Conservation (phyloP, 192 early-diverging fungal species). For the Gryganskiella cystojenkinii region DNA sequence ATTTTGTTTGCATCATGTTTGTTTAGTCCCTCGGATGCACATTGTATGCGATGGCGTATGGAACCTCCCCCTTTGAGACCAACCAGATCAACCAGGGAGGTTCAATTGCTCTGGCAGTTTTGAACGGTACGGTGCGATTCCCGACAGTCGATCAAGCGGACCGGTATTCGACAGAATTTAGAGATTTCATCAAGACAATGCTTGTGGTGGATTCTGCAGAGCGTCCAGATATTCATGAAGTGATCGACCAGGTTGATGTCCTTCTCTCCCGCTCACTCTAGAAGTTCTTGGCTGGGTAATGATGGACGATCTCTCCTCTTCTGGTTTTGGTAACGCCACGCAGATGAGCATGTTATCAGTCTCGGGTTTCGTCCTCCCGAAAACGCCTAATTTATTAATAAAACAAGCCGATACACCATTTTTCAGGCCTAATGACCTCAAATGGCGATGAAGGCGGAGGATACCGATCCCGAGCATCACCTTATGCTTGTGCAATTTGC, state of each 20-base stretch:
- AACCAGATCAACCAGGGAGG: constrained; percentile 74
- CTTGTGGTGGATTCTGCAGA: constrained; percentile 65
- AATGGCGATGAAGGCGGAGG: too few relatives aligned
- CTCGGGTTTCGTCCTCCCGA: too few relatives aligned
- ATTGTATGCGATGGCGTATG: constrained; percentile 77
- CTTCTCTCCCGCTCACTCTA: constrained; percentile 30
- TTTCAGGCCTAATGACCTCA: too few relatives aligned
- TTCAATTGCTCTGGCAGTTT: constrained; percentile 76
- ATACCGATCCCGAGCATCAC: too few relatives aligned
- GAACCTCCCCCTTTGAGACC: constrained; percentile 76
- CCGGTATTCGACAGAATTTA: constrained; percentile 66
- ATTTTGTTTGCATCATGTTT: neutral
- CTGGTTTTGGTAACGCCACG: too few relatives aligned
- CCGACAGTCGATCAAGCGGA: constrained; percentile 52
- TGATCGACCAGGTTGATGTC: constrained; percentile 47
- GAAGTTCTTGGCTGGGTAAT: too few relatives aligned
- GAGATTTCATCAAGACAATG: constrained; percentile 68
- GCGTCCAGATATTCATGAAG: constrained; percentile 71
- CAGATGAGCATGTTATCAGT: too few relatives aligned
- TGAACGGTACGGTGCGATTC: constrained; percentile 69
- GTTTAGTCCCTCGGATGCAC: constrained; percentile 75
- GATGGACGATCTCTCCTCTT: too few relatives aligned
- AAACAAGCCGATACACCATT: too few relatives aligned
- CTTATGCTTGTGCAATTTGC: too few relatives aligned
- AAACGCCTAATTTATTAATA: too few relatives aligned